These are phyloP conservation scores for Didymellaceae sp. DNA, from an alignment of 2,329 filamentous ascomycete genomes.

Conservation along the genomic window DNA sequence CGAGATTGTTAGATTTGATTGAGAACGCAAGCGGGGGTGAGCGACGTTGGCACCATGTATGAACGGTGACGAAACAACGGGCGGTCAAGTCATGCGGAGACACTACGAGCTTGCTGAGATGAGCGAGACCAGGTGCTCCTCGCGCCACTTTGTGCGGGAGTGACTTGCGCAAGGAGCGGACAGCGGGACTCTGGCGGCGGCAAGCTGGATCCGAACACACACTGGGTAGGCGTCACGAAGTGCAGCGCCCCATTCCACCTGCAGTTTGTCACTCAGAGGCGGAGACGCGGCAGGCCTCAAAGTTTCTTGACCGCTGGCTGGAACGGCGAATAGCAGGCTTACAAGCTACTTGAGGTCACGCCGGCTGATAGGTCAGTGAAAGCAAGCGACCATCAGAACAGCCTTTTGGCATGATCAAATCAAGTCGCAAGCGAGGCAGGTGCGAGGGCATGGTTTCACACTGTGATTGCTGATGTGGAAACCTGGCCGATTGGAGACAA, in stretches of 20 bases:
- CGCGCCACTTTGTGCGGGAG: conserved; percentile 16
- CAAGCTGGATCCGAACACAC: conserved; percentile 15
- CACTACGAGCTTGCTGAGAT: conserved; percentile 17
- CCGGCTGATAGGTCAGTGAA: conserved; percentile 2
- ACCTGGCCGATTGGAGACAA: conserved; percentile 7
- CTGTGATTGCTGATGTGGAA: background rate
- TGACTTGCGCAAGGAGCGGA: conserved; percentile 16
- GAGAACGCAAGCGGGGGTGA: conserved; percentile 18
- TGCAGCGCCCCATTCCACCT: conserved; percentile 17
- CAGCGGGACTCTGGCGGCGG: conserved; percentile 13
- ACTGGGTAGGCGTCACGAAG: conserved; percentile 12
- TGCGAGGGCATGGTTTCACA: conserved; percentile 2
- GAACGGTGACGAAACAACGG: conserved; percentile 6
- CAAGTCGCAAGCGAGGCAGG: too few species aligned
- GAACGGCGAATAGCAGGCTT: conserved; percentile 2
- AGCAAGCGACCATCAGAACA: conserved; percentile 4
- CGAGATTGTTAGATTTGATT: conserved; percentile 10
- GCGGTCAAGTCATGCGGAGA: conserved; percentile 25
- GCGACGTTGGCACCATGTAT: conserved; percentile 28
- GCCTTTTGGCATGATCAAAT: background rate
- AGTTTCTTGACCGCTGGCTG: conserved; percentile 4
- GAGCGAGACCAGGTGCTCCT: conserved; percentile 21
- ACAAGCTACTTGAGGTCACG: background rate
- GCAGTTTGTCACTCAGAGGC: conserved; percentile 12
- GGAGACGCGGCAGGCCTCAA: conserved; percentile 9